phyloP scores from a whole-genome alignment of 305 asterid genomes.

The Solanum hybrid region DNA sequence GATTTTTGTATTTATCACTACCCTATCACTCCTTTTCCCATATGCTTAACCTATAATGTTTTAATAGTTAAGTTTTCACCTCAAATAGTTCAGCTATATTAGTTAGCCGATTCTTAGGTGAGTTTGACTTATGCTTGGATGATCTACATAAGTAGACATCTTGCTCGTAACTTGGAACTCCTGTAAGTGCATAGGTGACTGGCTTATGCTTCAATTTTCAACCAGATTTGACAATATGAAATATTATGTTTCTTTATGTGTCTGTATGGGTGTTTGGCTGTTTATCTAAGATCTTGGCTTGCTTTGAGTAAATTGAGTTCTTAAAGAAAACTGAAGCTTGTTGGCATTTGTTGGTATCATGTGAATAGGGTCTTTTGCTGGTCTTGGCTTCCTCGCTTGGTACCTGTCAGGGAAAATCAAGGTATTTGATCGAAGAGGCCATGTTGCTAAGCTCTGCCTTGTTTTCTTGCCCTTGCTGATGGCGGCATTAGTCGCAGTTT shows the following conservation, averaged over 20 bases:
- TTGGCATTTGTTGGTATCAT: constrained; percentile 2
- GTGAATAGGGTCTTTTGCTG: constrained; percentile 79
- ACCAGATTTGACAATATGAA: background rate
- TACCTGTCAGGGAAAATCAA: constrained; percentile 65
- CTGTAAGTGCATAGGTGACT: background rate
- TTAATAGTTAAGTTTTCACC: background rate
- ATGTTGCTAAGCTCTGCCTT: constrained; percentile 69
- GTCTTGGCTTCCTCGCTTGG: constrained; percentile 79
- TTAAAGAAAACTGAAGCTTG: constrained; percentile 15
- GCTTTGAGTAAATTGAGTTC: background rate
- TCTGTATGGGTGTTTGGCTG: background rate
- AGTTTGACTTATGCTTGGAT: background rate
- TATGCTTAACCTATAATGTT: background rate
- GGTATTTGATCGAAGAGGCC: constrained; percentile 69
- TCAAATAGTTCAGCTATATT: background rate
- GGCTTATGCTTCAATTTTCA: background rate
- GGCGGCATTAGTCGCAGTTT: constrained; percentile 72
- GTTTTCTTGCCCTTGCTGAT: constrained; percentile 51
- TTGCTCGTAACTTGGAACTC: background rate
- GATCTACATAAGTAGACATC: background rate
- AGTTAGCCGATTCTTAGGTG: background rate
- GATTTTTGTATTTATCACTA: background rate
- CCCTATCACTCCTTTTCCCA: background rate
- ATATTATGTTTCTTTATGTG: background rate
- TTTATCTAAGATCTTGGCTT: background rate